Conservation (phyloP, 2,329 filamentous ascomycete species). For the Botrytis paeoniae region DNA sequence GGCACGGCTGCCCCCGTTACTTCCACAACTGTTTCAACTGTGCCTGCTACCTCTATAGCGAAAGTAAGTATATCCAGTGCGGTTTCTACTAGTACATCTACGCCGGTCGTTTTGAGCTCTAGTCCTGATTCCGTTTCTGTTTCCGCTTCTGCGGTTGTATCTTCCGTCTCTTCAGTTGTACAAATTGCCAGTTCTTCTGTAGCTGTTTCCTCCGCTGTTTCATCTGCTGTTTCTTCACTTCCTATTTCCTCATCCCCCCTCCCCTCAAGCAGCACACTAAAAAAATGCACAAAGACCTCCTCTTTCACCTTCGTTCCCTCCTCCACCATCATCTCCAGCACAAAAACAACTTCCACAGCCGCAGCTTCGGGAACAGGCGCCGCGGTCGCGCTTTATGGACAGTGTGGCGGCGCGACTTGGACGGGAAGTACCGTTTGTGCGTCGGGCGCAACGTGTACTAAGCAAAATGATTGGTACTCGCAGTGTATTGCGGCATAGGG, state of each 20-base stretch:
- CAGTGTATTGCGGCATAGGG: slow-evolving; percentile 14
- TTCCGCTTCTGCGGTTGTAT: background rate
- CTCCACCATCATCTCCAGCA: background rate
- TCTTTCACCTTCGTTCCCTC: background rate
- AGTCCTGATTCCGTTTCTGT: background rate
- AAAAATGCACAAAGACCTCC: background rate
- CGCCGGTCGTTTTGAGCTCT: background rate
- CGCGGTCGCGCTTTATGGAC: slow-evolving; percentile 4
- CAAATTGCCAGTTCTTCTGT: background rate
- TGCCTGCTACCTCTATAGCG: background rate
- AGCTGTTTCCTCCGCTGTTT: background rate
- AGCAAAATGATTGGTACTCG: slow-evolving; percentile 11
- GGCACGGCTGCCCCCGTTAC: background rate
- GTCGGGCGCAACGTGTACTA: background rate
- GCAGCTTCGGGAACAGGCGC: background rate
- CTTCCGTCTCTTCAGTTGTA: background rate
- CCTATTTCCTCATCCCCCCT: background rate
- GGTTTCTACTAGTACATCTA: background rate
- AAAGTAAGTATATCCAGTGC: background rate
- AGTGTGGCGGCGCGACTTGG: slow-evolving; percentile 11
- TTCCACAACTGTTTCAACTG: background rate
- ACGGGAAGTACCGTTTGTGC: slow-evolving; percentile 1
- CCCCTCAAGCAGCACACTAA: background rate
- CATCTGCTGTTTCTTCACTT: background rate
- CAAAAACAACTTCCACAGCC: background rate